A percentile compares a stretch with the other conserved stretches of the same genome.
These are phyloP conservation scores for Collybia sp. DNA, from an alignment of 768 basidiomycete genomes.

Conservation along the genomic window DNA sequence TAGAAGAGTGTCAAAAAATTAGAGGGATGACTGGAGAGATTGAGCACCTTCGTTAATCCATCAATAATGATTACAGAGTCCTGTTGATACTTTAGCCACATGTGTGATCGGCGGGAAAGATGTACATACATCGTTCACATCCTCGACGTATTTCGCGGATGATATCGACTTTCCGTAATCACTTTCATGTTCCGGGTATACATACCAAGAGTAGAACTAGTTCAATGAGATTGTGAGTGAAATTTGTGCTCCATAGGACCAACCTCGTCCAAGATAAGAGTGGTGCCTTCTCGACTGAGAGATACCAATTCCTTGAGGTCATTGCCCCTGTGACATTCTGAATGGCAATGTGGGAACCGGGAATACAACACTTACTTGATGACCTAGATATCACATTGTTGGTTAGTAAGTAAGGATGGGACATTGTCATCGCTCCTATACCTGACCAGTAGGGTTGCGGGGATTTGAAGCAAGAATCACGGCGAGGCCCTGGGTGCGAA, in stretches of 20 bases:
- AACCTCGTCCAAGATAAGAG: slow-evolving; percentile 83
- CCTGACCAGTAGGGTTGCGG: slow-evolving; percentile 96
- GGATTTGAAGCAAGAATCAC: slow-evolving; percentile 91
- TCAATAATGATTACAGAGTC: slow-evolving; percentile 86
- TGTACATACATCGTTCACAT: slow-evolving; percentile 64
- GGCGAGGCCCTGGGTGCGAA: slow-evolving; percentile 75
- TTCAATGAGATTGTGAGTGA: neutral
- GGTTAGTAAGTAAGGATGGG: too few species aligned
- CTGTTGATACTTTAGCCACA: too few species aligned
- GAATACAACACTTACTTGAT: slow-evolving; percentile 34
- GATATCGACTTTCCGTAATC: slow-evolving; percentile 79
- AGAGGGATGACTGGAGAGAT: neutral
- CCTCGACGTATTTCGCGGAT: slow-evolving; percentile 78
- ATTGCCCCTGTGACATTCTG: slow-evolving; percentile 45
- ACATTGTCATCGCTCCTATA: too few species aligned
- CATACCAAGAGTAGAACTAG: slow-evolving; percentile 94
- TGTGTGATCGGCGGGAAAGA: too few species aligned
- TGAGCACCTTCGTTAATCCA: slow-evolving; percentile 79
- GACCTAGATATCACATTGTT: slow-evolving; percentile 30
- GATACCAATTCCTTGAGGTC: slow-evolving; percentile 79
- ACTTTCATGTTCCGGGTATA: slow-evolving; percentile 74
- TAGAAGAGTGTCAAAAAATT: slow-evolving; percentile 23
- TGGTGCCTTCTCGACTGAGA: slow-evolving; percentile 72
- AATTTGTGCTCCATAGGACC: slow-evolving; percentile 1
- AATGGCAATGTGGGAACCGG: neutral